phyloP scores from a whole-genome alignment of 495 filamentous ascomycete species.

The Hypoxylon intermedium region DNA sequence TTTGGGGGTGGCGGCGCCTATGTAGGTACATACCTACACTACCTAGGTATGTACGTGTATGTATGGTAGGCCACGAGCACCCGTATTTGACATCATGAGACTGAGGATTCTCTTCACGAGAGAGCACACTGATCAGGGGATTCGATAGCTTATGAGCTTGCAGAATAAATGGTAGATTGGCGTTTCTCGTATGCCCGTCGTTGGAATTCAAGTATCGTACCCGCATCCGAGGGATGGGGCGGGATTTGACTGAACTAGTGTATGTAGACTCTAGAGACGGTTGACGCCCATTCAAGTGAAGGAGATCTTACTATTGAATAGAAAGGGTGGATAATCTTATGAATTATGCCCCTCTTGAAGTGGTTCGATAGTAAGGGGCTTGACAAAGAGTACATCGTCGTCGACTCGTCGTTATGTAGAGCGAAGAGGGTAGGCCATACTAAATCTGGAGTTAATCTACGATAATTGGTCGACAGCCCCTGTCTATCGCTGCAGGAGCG shows the following conservation, averaged over 20 bases:
- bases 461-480: not conserved
- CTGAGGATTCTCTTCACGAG: not conserved
- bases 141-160: not conserved
- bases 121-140: not conserved
- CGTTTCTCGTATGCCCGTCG: not conserved
- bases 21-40: not conserved
- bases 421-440: conserved; percentile 55
- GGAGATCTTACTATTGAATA: too few relatives aligned
- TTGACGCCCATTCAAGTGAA: too few relatives aligned
- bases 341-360: not conserved
- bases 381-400: conserved; percentile 69
- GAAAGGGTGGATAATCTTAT: too few relatives aligned
- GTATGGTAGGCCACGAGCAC: not conserved
- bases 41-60: not conserved
- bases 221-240: not conserved
- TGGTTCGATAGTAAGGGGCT: conserved; percentile 44
- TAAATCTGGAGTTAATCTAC: not conserved
- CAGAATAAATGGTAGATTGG: not conserved
- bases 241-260: too few relatives aligned
- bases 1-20: too few relatives aligned
- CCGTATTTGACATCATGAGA: too few relatives aligned
- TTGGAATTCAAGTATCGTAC: not conserved
- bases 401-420: too few relatives aligned
- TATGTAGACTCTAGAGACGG: too few relatives aligned
- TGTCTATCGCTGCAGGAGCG: not conserved